These are phyloP conservation scores for Mikania micrantha DNA, from an alignment of 129 eudicot species.

Conservation along the genomic window DNA sequence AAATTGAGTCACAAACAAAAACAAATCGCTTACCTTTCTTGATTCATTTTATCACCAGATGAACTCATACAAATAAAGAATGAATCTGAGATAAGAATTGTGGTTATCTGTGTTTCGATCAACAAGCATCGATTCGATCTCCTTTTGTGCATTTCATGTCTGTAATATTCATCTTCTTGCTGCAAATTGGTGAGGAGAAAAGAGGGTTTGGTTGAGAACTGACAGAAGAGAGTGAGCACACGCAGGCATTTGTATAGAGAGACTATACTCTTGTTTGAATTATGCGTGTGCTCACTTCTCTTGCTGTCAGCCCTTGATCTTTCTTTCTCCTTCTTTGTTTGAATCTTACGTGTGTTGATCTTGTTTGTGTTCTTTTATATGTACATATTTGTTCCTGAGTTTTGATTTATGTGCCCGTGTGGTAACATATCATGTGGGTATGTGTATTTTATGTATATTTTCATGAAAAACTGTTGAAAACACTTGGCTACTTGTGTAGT, in stretches of 20 bases:
- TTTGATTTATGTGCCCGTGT: not conserved
- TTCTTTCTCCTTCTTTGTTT: constrained; percentile 10
- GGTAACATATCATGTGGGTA: not conserved
- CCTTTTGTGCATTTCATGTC: no score
- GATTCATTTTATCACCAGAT: no score
- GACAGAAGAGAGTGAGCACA: constrained; percentile 62
- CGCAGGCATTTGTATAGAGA: constrained; percentile 37
- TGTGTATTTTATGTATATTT: constrained; percentile 20
- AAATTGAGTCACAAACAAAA: constrained; percentile 11
- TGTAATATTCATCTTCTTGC: not conserved
- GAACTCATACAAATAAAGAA: no score
- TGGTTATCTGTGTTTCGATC: no score
- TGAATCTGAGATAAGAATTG: no score
- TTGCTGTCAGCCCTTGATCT: constrained; percentile 44
- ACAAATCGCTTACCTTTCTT: not conserved
- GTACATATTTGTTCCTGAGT: no score
- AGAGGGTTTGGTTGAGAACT: constrained; percentile 24
- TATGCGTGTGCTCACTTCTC: constrained; percentile 59
- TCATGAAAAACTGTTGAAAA: constrained; percentile 16
- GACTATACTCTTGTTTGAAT: constrained; percentile 26
- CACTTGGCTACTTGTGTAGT: constrained; percentile 25
- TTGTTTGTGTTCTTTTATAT: no score
- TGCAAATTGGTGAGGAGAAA: constrained; percentile 7
- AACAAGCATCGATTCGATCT: no score
- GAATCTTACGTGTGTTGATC: not conserved